Conservation (phyloP, 768 basidiomycete species). For the Steccherinum ochraceum region DNA sequence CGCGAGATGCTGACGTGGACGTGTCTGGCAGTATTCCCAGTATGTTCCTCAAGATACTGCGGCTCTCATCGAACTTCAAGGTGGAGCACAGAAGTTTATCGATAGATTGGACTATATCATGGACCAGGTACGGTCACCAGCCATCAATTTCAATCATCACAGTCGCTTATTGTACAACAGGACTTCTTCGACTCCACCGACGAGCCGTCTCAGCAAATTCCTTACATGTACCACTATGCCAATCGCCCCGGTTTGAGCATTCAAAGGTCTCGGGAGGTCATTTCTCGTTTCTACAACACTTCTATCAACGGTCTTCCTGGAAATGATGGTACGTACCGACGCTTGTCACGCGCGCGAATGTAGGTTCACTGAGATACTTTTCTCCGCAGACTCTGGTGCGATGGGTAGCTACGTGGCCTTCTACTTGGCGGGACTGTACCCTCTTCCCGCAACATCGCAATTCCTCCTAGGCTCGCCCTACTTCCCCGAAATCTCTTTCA, state of each 20-base stretch:
- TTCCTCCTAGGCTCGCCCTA: constrained; percentile 55
- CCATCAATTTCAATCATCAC: neutral
- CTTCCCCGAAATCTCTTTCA: constrained; percentile 56
- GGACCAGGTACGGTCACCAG: constrained; percentile 35
- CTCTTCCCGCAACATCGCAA: constrained; percentile 55
- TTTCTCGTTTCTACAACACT: constrained; percentile 51
- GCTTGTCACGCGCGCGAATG: neutral
- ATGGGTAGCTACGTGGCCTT: constrained; percentile 60
- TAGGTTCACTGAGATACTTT: neutral
- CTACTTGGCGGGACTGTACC: constrained; percentile 56
- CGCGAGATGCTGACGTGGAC: neutral
- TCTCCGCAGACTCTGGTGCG: constrained; percentile 27
- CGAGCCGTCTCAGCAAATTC: constrained; percentile 64
- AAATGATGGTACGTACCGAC: constrained; percentile 48
- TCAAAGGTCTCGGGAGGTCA: constrained; percentile 47
- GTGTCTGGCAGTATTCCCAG: constrained; percentile 22
- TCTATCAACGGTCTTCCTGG: constrained; percentile 53
- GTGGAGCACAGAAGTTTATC: constrained; percentile 48
- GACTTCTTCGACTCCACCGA: constrained; percentile 57
- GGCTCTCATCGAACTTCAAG: constrained; percentile 54
- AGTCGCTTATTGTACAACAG: constrained; percentile 19
- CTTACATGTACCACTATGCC: constrained; percentile 67
- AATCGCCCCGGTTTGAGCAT: constrained; percentile 54
- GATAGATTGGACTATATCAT: constrained; percentile 52
- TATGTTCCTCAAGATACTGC: constrained; percentile 64